These are phyloP conservation scores for Castanopsis chinensis DNA, from an alignment of 306 rosid species.

Conservation along the genomic window DNA sequence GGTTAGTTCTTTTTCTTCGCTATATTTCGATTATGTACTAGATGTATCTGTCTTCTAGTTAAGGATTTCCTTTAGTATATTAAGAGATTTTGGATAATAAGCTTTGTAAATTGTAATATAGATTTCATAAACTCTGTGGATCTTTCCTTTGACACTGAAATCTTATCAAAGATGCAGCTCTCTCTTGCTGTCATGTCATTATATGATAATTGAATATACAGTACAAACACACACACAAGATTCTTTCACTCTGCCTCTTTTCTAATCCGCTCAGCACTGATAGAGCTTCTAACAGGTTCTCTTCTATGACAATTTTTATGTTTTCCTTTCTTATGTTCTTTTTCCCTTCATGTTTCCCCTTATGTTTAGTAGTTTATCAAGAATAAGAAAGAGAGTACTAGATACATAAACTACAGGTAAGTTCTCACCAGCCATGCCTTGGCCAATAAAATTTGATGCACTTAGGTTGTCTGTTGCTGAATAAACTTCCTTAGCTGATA, in stretches of 20 bases:
- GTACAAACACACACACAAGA: not conserved
- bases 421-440: constrained; percentile 60
- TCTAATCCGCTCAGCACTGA: not conserved
- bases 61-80: not conserved
- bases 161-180: not conserved
- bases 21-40: not conserved
- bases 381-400: not conserved
- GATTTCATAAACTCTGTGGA: not conserved
- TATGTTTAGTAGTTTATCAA: not conserved
- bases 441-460: constrained; percentile 55
- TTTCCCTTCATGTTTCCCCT: not conserved
- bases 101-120: not conserved
- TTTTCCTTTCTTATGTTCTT: not conserved
- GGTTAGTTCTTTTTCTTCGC: not conserved
- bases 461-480: constrained; percentile 45
- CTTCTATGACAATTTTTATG: not conserved
- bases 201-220: not conserved
- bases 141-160: not conserved
- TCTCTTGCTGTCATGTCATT: not conserved
- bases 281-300: not conserved
- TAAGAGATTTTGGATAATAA: not conserved
- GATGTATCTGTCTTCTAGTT: not conserved
- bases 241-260: not conserved
- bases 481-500: constrained; percentile 44
- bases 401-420: not conserved